Evolutionary conservation across 257 asterid genomes (phyloP).

Genomic region (Solanum virginianum): DNA sequence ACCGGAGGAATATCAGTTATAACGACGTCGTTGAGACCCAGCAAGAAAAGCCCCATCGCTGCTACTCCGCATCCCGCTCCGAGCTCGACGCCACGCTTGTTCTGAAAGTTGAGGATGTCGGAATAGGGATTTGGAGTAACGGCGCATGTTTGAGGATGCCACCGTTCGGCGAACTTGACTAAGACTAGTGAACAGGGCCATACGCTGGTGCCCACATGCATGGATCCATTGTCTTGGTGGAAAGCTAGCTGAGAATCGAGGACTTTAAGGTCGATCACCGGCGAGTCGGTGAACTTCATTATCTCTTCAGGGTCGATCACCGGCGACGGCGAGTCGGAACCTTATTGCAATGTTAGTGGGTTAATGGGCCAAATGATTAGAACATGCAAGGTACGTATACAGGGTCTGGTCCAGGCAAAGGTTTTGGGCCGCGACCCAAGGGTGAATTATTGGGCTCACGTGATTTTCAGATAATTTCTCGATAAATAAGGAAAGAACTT

Average conservation of each 20-base stretch:
- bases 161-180: constrained; percentile 90
- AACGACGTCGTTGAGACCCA: constrained; percentile 66
- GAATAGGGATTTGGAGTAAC: constrained; percentile 55
- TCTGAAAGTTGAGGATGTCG: constrained; percentile 45
- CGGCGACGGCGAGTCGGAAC: constrained; percentile 47
- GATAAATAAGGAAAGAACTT: too few species aligned
- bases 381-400: neutral
- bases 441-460: neutral
- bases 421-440: neutral
- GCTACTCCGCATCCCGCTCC: constrained; percentile 93
- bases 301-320: constrained; percentile 36
- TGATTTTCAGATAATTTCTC: too few species aligned
- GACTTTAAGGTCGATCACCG: constrained; percentile 63
- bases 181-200: constrained; percentile 93
- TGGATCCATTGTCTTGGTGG: constrained; percentile 90
- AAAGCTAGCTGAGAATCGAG: constrained; percentile 42
- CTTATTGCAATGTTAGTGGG: neutral
- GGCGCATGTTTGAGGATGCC: constrained; percentile 46
- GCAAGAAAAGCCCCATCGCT: constrained; percentile 63
- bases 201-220: constrained; percentile 98
- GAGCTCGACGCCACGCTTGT: constrained; percentile 71
- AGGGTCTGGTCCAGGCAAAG: neutral
- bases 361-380: neutral
- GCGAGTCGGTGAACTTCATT: constrained; percentile 89
- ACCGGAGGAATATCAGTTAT: constrained; percentile 92